Evolutionary conservation across 2,329 filamentous ascomycete genomes (phyloP).

Genomic region (Venturia pyrina): DNA sequence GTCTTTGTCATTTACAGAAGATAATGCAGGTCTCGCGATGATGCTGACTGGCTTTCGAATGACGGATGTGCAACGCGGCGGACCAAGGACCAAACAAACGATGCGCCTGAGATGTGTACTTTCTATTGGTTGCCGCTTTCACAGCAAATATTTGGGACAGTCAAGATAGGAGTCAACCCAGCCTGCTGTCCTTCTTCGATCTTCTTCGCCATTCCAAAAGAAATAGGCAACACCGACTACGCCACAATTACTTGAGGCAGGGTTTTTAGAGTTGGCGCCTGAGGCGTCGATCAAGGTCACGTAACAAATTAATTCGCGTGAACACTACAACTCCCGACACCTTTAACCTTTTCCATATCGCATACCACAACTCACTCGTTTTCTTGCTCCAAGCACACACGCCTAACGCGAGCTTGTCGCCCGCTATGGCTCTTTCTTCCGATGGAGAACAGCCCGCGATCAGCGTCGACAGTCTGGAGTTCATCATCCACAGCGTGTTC

Average conservation of each 20-base stretch:
- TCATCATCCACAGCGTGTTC: neutral
- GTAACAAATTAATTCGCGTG: neutral
- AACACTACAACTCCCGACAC: neutral
- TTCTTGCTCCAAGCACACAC: neutral
- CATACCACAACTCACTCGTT: neutral
- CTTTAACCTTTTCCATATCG: neutral
- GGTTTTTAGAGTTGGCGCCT: neutral
- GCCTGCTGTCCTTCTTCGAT: neutral
- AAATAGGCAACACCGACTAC: neutral
- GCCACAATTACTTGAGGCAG: neutral
- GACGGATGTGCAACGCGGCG: too few species aligned
- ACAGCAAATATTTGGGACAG: too few species aligned
- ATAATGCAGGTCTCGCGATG: too few species aligned
- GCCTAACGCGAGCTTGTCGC: neutral
- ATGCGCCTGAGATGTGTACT: too few species aligned
- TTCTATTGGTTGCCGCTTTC: too few species aligned
- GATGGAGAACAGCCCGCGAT: neutral
- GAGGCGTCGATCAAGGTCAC: neutral
- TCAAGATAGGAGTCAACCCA: neutral
- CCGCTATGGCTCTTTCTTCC: neutral
- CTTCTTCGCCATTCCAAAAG: neutral
- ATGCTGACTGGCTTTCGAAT: too few species aligned
- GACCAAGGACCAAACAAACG: too few species aligned
- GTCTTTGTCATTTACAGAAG: too few species aligned
- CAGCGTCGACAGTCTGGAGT: neutral